These are phyloP conservation scores for Trypanosoma vivax DNA, from an alignment of 208 protist species.

Conservation along the genomic window DNA sequence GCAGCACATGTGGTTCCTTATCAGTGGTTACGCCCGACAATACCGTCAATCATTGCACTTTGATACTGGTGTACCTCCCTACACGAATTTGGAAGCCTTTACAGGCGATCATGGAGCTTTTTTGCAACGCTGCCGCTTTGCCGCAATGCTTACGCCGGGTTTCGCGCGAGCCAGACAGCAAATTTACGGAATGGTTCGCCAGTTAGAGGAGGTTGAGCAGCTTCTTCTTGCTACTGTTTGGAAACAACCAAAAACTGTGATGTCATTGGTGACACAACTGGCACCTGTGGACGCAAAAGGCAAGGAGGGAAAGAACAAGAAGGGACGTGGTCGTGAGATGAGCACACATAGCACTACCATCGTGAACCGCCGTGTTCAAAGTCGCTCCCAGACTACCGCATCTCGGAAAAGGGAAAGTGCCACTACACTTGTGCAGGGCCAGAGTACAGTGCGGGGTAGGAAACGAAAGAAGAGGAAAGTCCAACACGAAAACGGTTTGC, in stretches of 20 bases:
- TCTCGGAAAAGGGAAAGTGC: too few relatives aligned
- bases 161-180: conserved; percentile 38
- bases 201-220: conserved; percentile 52
- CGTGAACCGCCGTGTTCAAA: too few relatives aligned
- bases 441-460: not conserved
- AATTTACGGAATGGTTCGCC: conserved; percentile 47
- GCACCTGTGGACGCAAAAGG: too few relatives aligned
- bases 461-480: conserved; percentile 6
- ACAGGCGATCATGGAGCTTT: conserved; percentile 50
- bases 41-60: conserved; percentile 42
- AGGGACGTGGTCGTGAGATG: too few relatives aligned
- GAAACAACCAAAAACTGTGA: not conserved
- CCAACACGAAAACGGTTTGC: too few relatives aligned
- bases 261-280: too few relatives aligned
- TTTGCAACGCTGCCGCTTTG: conserved; percentile 56
- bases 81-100: conserved; percentile 47
- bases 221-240: conserved; percentile 20
- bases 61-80: conserved; percentile 42
- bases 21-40: conserved; percentile 23
- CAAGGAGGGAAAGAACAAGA: too few relatives aligned
- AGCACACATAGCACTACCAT: too few relatives aligned
- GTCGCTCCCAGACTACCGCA: too few relatives aligned
- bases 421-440: too few relatives aligned
- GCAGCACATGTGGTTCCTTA: conserved; percentile 51
- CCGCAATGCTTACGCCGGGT: conserved; percentile 32